Base-by-base conservation (phyloP, 2,329 filamentous ascomycete species). In the Bertia moriformis region DNA sequence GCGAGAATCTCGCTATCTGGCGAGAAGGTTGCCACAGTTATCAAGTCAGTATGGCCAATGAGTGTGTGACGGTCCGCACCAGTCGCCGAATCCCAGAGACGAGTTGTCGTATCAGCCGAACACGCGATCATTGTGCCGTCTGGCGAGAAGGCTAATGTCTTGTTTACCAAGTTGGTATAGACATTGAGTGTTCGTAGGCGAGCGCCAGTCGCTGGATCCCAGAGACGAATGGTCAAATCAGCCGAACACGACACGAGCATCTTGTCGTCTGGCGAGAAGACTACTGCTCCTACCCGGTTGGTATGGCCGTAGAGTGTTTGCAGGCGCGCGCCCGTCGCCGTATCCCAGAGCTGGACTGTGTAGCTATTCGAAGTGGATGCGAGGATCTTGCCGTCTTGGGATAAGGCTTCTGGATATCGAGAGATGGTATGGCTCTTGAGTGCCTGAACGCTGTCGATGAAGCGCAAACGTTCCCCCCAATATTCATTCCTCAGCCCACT, bases 81-180 rank as follows among this genome's bases (percentile, higher is more conserved):
- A 10, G 22, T 27, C n/a, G 7, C n/a, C 7, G n/a, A 10, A 27
- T 27, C n/a, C 22, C 22, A 27, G n/a, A 27, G 22, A 27, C 22
- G 7, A n/a, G 22, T n/a, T 27, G 22, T n/a, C 22, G 7, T n/a
- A 27, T 27, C 22, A 27, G n/a, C 7, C n/a, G 22, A 27, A 27
- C 22, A 7, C 22, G 32, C 32, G 7, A 35, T 7, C 32, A 35
- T 10, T 7, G 10, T 17, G 17, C 32, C 32, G 15, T 35, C 32
- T 15, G 32, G 32, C 32, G 32, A 35, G 32, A 35, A 35, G 12
- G 32, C 32, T 35, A n/a, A n/a, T n/a, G n/a, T 7, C 22, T 27
- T 7, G n/a, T 7, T n/a, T 27, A 7, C 7, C 22, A 27, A n/a
- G n/a, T 27, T 27, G 7, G 22, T 27, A 10, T n/a, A 27, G 22